Base-by-base conservation (phyloP, 805 yeast species). In the Torulaspora microellipsoides region DNA sequence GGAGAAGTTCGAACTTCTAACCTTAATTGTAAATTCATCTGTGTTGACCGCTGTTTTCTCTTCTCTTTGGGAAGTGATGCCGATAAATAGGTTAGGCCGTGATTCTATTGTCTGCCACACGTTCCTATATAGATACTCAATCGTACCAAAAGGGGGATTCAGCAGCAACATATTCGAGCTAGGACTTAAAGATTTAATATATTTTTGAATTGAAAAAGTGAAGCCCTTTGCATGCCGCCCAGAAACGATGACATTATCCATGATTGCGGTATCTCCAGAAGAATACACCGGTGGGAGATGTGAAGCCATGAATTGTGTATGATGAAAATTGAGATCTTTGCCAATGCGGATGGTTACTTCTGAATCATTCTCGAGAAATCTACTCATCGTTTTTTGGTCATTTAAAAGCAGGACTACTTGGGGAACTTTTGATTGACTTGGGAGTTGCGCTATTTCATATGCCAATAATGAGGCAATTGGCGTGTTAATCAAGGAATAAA, bases 131-230 rank as follows among this genome's bases (percentile, higher is more conserved):
- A 87, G 53, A 44, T 67, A 61, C 10, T 75, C 77, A 8, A 74
- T 59, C 33, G 78, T 71, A 2, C 95, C 95, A 77, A 85, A 71
- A 2, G 89, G 87, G 43, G 87, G 95, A n/a, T 69, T 62, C 12
- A 90, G 54, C 15, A 90, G 61, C 35, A 90, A 51, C 2, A 89
- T 61, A 44, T 78, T 80, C 1, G 90, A 74, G 2, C 67, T 57
- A 0, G 55, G 48, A 9, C 58, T 51, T 11, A 87, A 63, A 36
- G 66, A 62, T 1, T 68, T 60, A 3, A 67, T 39, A 46, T 79
- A 67, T 12, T 76, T 76, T 11, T 52, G 54, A 12, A 86, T 45
- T 0, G 90, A 83, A 5, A 54, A 45, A 3, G 66, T 59, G 0
- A 86, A 75, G 43, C 77, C 76, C 48, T 75, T 72, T 0, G 83